Evolutionary conservation across 306 rosid genomes (phyloP).

Genomic region (Cyamopsis tetragonoloba): DNA sequence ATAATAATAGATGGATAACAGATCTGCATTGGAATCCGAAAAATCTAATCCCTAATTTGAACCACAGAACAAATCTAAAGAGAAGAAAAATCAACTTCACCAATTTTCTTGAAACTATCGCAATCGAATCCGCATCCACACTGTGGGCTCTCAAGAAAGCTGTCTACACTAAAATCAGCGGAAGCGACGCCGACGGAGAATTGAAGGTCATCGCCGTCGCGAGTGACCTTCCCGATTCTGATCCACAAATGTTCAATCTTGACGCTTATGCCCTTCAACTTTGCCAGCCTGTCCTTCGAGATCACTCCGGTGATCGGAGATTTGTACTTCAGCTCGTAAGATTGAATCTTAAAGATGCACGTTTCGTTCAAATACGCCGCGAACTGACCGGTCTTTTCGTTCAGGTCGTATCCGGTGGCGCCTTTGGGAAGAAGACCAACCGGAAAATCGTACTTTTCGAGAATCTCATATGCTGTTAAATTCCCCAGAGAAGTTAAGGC

Average conservation of each 20-base stretch:
- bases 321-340: constrained; percentile 45
- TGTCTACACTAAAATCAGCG: constrained; percentile 33
- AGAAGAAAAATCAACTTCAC: constrained; percentile 29
- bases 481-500: neutral
- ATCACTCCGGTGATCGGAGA: constrained; percentile 45
- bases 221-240: constrained; percentile 40
- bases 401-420: constrained; percentile 42
- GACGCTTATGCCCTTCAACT: constrained; percentile 47
- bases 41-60: neutral
- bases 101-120: neutral
- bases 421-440: constrained; percentile 65
- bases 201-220: constrained; percentile 32
- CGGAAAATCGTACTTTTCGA: constrained; percentile 48
- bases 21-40: neutral
- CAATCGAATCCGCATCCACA: constrained; percentile 62
- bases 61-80: too few relatives aligned
- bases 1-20: neutral
- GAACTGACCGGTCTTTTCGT: constrained; percentile 45
- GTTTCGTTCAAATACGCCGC: constrained; percentile 30
- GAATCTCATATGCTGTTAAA: constrained; percentile 47
- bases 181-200: constrained; percentile 53
- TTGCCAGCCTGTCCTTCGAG: constrained; percentile 38
- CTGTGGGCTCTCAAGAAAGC: constrained; percentile 48
- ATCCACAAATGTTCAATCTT: constrained; percentile 51
- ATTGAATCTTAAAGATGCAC: constrained; percentile 38